Evolutionary conservation across 2,329 filamentous ascomycete species (phyloP).

Genomic region (Exophiala mesophila): DNA sequence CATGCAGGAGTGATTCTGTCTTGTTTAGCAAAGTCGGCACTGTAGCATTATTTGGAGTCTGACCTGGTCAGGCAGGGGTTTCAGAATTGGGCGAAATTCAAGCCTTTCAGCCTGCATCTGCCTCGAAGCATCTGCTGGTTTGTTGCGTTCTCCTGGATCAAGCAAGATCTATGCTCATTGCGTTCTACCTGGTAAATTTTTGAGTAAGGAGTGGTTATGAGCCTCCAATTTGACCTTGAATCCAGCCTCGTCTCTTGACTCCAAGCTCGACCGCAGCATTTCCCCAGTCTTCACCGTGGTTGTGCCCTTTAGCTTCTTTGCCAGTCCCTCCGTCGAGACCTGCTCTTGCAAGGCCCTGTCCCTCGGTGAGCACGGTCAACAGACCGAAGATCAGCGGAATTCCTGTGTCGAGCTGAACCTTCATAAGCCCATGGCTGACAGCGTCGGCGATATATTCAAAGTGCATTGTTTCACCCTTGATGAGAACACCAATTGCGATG

Average conservation of each 20-base stretch:
- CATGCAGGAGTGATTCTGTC: constrained; percentile 72
- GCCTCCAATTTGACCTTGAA: constrained; percentile 58
- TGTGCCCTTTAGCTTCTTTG: constrained; percentile 58
- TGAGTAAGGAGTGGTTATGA: too few species aligned
- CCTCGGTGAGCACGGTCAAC: constrained; percentile 80
- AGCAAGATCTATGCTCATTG: too few species aligned
- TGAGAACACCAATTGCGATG: constrained; percentile 90
- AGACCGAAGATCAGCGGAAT: constrained; percentile 90
- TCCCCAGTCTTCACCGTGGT: constrained; percentile 97
- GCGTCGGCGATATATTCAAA: constrained; percentile 97
- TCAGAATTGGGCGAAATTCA: too few species aligned
- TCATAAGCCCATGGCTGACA: constrained; percentile 88
- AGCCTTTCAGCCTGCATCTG: too few species aligned
- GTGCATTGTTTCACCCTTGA: constrained; percentile 99
- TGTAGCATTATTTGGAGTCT: constrained; percentile 22
- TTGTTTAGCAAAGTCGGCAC: constrained; percentile 7
- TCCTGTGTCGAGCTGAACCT: constrained; percentile 81
- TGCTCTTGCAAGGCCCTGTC: constrained; percentile 80
- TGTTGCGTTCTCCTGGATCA: too few species aligned
- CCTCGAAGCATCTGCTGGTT: too few species aligned
- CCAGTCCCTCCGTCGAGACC: constrained; percentile 57
- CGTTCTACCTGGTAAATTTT: too few species aligned
- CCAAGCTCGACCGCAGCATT: constrained; percentile 90
- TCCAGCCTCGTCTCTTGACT: constrained; percentile 80
- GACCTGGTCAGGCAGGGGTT: constrained; percentile 4